These are phyloP conservation scores for Pestalotiopsis sp. DNA, from an alignment of 2,329 filamentous ascomycete genomes.

Conservation along the genomic window DNA sequence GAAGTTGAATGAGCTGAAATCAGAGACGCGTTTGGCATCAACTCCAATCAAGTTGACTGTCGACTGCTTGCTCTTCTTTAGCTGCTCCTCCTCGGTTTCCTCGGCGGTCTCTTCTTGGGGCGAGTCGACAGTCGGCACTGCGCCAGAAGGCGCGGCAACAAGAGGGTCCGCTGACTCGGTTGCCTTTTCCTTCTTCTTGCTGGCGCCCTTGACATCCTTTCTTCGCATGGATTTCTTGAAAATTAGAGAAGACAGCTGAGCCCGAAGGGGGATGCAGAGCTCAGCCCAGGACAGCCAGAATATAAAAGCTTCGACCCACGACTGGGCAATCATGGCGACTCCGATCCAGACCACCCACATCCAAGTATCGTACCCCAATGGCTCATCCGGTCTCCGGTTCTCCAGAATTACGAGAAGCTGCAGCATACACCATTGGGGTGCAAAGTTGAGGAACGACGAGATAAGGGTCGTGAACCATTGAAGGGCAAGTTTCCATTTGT, in stretches of 20 bases:
- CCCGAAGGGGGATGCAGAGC: constrained; percentile 67
- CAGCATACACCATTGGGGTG: constrained; percentile 71
- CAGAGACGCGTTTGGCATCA: constrained; percentile 69
- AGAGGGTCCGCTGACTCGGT: constrained; percentile 31
- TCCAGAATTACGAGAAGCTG: constrained; percentile 69
- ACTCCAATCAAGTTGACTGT: constrained; percentile 81
- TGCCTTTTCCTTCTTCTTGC: constrained; percentile 46
- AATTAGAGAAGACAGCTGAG: constrained; percentile 71
- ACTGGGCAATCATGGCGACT: constrained; percentile 57
- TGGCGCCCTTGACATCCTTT: constrained; percentile 73
- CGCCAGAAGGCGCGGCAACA: constrained; percentile 28
- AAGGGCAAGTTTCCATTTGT: constrained; percentile 55
- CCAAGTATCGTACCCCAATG: constrained; percentile 60
- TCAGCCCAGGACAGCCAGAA: constrained; percentile 69
- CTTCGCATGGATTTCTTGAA: constrained; percentile 77
- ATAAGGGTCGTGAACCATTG: constrained; percentile 62
- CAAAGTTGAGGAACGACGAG: constrained; percentile 63
- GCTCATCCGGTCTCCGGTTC: constrained; percentile 44
- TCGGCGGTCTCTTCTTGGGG: constrained; percentile 39
- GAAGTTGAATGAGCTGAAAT: constrained; percentile 69
- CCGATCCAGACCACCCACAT: constrained; percentile 70
- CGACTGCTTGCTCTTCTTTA: constrained; percentile 63
- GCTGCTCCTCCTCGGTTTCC: constrained; percentile 49
- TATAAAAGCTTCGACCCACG: constrained; percentile 66
- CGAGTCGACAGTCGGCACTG: constrained; percentile 30